Percentiles rank a stretch among this genome's conserved stretches.
These are phyloP conservation scores for Glycine soja DNA, from an alignment of 306 rosid genomes.

Conservation along the genomic window DNA sequence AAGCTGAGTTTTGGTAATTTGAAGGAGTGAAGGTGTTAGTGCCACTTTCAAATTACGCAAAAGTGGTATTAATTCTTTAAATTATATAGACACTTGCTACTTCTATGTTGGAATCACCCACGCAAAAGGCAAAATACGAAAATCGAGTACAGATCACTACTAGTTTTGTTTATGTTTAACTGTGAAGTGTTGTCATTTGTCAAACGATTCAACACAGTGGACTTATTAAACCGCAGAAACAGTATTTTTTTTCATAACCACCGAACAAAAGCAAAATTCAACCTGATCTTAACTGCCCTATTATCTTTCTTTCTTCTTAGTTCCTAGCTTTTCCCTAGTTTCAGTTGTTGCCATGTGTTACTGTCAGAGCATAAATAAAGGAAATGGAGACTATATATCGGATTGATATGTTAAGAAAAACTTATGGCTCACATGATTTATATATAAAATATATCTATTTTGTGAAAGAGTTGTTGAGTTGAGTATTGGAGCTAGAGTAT, in stretches of 20 bases:
- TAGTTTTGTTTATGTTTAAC: not conserved
- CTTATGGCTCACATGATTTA: not conserved
- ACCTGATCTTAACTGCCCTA: conserved; percentile 41
- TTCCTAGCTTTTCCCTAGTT: not conserved
- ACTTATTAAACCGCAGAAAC: not conserved
- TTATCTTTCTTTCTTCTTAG: not conserved
- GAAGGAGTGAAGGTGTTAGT: not conserved
- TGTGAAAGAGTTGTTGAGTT: not conserved
- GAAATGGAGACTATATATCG: not conserved
- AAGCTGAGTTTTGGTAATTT: not conserved
- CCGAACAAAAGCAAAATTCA: conserved; percentile 54
- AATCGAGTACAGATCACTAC: not conserved
- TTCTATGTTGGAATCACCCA: not conserved
- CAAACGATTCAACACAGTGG: not conserved
- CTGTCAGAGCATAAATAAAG: not conserved
- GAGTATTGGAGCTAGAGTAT: not conserved
- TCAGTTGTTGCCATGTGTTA: not conserved
- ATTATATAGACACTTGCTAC: not conserved
- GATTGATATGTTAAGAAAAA: not conserved
- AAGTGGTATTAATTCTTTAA: conserved; percentile 1
- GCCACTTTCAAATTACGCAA: not conserved
- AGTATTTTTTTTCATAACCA: not conserved
- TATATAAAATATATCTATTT: too few species aligned
- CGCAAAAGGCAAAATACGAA: not conserved
- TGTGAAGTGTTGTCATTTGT: conserved; percentile 9